Base-by-base conservation (phyloP, 2,329 filamentous ascomycete genomes). In the Aureobasidium sp. region DNA sequence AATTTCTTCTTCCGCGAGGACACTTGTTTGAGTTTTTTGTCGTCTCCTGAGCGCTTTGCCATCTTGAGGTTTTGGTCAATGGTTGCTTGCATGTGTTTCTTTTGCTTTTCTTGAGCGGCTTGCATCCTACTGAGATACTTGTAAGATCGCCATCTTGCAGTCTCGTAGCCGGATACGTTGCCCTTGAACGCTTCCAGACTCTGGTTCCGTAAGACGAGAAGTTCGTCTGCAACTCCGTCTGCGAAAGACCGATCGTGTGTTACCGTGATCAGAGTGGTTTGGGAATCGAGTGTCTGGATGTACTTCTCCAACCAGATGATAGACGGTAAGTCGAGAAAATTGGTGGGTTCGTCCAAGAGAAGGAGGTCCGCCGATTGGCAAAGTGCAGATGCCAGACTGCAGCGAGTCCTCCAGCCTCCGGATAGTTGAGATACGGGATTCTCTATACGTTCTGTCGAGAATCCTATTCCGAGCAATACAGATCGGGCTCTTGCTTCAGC, bases 191-290 rank as follows among this genome's bases (percentile, higher is more conserved):
- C 87, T 2, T 84, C 83, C 0, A 95, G 78, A 16, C 80, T 79
- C 67, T 89, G 85, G 61, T 93, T 87, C 32, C 86, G 85, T 21
- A 95, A 76, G 37, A 95, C 84, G 27, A 95, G 79, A 2, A 93
- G 81, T 72, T 95, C 88, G 63, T 85, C 81, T 9, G 87, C 91
- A 64, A 91, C 87, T 0, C 86, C 82, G 57, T 90, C 87, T 50
- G 87, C 83, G 69, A 96, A 95, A 66, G 89, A 87, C 16, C 90
- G 83, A 71, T 96, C 91, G 74, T 96, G 91, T 0, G 90, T 94
- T 3, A 94, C 90, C 1, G 94, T 77, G 16, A 95, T 78, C 1
- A 94, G 79, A 0, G 90, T 94, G 0, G 79, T 75, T 0, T 72
- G 72, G 0, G 45, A 5, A 25, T 84, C 81, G 5, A 80, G 76